phyloP scores from a whole-genome alignment of 108 stramenopile genomes.

The Parietichytrium sp. region DNA sequence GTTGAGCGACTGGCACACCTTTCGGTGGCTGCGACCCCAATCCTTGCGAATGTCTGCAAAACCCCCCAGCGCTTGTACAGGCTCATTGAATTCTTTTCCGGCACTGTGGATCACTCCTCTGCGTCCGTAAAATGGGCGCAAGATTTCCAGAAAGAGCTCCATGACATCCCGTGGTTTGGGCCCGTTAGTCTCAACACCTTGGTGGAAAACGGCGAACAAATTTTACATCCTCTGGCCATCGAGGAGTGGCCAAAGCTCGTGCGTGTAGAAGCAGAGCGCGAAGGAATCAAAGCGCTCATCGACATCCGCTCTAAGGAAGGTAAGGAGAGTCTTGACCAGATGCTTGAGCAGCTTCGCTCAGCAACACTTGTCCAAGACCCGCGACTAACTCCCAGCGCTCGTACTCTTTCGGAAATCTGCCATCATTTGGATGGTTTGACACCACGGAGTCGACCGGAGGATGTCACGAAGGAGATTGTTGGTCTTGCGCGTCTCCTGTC shows the following conservation, averaged over 20 bases:
- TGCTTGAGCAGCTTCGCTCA: constrained; percentile 37
- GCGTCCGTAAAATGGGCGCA: background rate
- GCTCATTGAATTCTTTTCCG: background rate
- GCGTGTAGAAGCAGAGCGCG: background rate
- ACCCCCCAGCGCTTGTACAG: background rate
- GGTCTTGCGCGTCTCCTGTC: constrained; percentile 28
- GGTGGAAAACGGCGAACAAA: background rate
- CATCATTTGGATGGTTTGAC: background rate
- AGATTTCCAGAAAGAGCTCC: background rate
- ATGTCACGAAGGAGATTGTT: background rate
- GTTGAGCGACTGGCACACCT: constrained; percentile 12
- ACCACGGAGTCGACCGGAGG: background rate
- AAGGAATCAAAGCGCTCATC: background rate
- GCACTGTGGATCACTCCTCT: background rate
- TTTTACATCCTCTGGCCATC: constrained; percentile 1
- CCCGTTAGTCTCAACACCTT: background rate
- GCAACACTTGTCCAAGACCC: constrained; percentile 39
- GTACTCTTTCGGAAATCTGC: background rate
- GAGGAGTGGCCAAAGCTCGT: constrained; percentile 24
- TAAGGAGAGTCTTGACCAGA: constrained; percentile 15
- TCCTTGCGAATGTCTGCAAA: constrained; percentile 30
- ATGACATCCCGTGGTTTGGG: background rate
- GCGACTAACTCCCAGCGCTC: constrained; percentile 25
- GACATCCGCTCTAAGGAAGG: background rate
- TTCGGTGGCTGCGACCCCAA: constrained; percentile 26